Conservation (phyloP, 106 monocot species). For the Platanthera zijinensis region DNA sequence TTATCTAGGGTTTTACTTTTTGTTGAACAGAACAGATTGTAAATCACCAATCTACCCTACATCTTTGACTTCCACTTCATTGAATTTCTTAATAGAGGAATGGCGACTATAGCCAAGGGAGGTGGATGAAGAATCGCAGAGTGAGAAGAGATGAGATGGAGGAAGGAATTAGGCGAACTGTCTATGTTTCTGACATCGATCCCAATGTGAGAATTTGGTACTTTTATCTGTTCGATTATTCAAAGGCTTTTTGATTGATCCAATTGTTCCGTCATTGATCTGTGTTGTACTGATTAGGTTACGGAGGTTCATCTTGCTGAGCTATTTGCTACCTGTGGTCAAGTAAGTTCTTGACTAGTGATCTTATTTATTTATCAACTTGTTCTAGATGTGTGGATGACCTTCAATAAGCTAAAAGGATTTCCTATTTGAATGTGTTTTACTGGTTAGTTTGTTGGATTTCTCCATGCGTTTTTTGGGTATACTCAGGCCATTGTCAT, state of each 20-base stretch:
- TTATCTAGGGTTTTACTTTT: not conserved
- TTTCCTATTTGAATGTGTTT: too few relatives aligned
- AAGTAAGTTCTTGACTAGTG: conserved; percentile 26
- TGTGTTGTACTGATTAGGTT: conserved; percentile 14
- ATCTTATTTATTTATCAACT: too few relatives aligned
- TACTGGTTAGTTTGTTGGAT: too few relatives aligned
- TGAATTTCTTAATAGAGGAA: conserved; percentile 39
- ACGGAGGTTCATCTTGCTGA: conserved; percentile 55
- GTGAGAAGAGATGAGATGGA: conserved; percentile 43
- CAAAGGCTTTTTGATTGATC: not conserved
- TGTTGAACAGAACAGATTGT: not conserved
- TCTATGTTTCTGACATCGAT: conserved; percentile 74
- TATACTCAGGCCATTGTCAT: too few relatives aligned
- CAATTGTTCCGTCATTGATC: not conserved
- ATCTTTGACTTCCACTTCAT: not conserved
- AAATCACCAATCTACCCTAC: not conserved
- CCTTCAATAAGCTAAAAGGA: too few relatives aligned
- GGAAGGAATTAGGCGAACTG: conserved; percentile 56
- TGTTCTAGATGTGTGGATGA: too few relatives aligned
- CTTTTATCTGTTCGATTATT: too few relatives aligned
- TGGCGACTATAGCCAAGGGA: conserved; percentile 32
- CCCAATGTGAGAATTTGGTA: conserved; percentile 29
- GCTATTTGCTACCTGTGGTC: conserved; percentile 41
- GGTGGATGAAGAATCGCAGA: conserved; percentile 55
- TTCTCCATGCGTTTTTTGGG: too few relatives aligned